Conservation (phyloP, 768 basidiomycete genomes). For the Agaricus sinodeliciosus region DNA sequence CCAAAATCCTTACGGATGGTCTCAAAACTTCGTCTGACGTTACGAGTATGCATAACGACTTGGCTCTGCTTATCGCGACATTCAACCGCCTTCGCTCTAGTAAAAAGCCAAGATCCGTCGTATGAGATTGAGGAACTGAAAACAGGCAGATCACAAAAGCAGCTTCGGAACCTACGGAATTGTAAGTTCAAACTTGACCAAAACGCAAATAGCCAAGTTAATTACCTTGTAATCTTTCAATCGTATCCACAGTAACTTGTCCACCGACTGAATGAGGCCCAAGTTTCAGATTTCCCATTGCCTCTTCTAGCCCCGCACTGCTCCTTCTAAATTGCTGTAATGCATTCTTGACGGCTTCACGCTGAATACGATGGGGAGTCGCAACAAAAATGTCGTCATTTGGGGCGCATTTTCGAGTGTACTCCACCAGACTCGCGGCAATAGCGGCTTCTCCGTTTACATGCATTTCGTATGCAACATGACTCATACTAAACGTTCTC, state of each 20-base stretch:
- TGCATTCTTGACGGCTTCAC: slow-evolving; percentile 42
- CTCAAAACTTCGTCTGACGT: slow-evolving; percentile 36
- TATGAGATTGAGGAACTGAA: slow-evolving; percentile 32
- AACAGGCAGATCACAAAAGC: slow-evolving; percentile 48
- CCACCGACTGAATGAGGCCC: not conserved
- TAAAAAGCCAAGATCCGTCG: slow-evolving; percentile 34
- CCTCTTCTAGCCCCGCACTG: slow-evolving; percentile 12
- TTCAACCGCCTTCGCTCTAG: slow-evolving; percentile 43
- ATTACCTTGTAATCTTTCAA: slow-evolving; percentile 44
- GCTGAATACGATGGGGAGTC: slow-evolving; percentile 45
- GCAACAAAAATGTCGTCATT: slow-evolving; percentile 44
- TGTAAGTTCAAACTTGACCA: not conserved
- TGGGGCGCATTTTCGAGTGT: slow-evolving; percentile 30
- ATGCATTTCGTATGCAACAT: slow-evolving; percentile 39
- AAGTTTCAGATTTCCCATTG: slow-evolving; percentile 14
- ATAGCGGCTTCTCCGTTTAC: slow-evolving; percentile 41
- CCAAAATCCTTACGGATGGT: slow-evolving; percentile 36
- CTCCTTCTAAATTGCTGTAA: slow-evolving; percentile 18
- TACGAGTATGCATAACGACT: slow-evolving; percentile 42
- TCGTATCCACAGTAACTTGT: slow-evolving; percentile 40
- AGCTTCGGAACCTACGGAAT: slow-evolving; percentile 39
- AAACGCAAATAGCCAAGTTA: slow-evolving; percentile 8
- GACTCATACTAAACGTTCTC: slow-evolving; percentile 24
- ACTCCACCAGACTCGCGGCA: slow-evolving; percentile 35
- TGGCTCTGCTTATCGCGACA: slow-evolving; percentile 47